These are phyloP conservation scores for Trichoderma lentiforme DNA, from an alignment of 2,329 filamentous ascomycete genomes.

Conservation along the genomic window DNA sequence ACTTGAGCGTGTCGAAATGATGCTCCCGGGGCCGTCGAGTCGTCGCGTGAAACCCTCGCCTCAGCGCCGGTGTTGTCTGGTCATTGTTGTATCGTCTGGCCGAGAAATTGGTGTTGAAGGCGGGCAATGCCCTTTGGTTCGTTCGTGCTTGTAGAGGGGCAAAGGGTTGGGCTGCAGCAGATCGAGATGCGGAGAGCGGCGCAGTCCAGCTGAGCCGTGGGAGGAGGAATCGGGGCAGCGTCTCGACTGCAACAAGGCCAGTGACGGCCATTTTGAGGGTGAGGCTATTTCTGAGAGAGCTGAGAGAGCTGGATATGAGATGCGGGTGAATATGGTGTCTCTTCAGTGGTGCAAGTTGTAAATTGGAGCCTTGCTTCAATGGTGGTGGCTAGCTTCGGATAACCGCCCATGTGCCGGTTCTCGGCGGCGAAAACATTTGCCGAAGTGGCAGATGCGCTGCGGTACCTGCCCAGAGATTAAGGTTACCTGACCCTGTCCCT, in stretches of 20 bases:
- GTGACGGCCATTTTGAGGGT: slow-evolving; percentile 28
- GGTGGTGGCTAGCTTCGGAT: slow-evolving; percentile 19
- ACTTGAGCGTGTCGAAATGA: slow-evolving; percentile 97
- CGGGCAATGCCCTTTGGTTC: slow-evolving; percentile 21
- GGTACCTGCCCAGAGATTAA: neutral
- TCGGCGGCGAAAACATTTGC: slow-evolving; percentile 17
- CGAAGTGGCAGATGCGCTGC: neutral
- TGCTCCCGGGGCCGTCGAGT: slow-evolving; percentile 64
- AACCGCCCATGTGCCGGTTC: neutral
- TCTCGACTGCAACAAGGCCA: slow-evolving; percentile 33
- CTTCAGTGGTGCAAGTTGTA: slow-evolving; percentile 8
- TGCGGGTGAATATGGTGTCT: neutral
- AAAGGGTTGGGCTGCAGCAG: slow-evolving; percentile 23
- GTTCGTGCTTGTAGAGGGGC: slow-evolving; percentile 19
- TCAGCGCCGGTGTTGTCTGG: slow-evolving; percentile 23
- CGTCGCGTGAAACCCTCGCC: slow-evolving; percentile 66
- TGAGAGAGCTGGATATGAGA: neutral
- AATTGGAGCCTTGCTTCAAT: neutral
- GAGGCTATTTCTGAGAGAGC: neutral
- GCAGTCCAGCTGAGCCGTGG: slow-evolving; percentile 53
- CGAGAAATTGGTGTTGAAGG: slow-evolving; percentile 23
- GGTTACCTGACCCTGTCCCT: neutral
- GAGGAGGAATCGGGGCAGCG: slow-evolving; percentile 52
- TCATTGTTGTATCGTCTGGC: neutral
- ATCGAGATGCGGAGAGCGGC: slow-evolving; percentile 27